A percentile compares a stretch with the other conserved stretches of the same genome.
These are phyloP conservation scores for Phytophthora constricta DNA, from an alignment of 352 stramenopile genomes.

Conservation along the genomic window DNA sequence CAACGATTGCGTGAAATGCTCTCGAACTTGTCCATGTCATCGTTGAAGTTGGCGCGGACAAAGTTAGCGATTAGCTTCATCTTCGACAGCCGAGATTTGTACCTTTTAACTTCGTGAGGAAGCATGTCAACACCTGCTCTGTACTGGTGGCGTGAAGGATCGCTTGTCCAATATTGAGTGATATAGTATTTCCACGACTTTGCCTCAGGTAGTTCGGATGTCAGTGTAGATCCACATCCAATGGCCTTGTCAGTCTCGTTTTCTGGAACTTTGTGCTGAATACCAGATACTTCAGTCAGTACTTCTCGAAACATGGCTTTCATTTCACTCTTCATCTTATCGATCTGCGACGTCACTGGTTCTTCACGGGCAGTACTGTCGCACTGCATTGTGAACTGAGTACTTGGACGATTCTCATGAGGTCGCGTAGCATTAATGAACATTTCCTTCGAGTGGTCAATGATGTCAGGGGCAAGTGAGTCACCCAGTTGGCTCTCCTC, in stretches of 20 bases:
- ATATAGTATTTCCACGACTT: conserved; percentile 4
- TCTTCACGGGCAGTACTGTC: neutral
- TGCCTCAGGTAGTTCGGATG: conserved; percentile 6
- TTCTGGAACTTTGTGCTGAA: too few relatives aligned
- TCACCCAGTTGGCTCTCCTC: conserved; percentile 1
- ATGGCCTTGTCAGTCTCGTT: neutral
- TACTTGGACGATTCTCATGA: too few relatives aligned
- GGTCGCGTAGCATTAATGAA: too few relatives aligned
- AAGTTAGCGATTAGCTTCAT: conserved; percentile 6
- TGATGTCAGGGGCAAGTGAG: conserved; percentile 1
- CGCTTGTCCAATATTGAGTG: conserved; percentile 7
- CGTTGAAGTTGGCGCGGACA: conserved; percentile 1
- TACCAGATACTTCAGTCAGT: neutral
- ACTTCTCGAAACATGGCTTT: too few relatives aligned
- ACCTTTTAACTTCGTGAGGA: conserved; percentile 2
- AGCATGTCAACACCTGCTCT: conserved; percentile 15
- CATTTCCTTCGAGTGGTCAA: neutral
- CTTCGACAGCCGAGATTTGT: neutral
- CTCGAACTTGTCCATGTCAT: too few relatives aligned
- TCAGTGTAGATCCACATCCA: too few relatives aligned
- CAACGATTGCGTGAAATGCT: too few relatives aligned
- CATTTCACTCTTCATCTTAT: neutral
- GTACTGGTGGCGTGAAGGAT: conserved; percentile 6
- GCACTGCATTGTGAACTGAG: neutral
- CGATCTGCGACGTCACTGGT: too few relatives aligned